A percentile compares a stretch with the other conserved stretches of the same genome.
Evolutionary conservation across 2,329 filamentous ascomycete genomes (phyloP).

Genomic region (Penicillium olsonii): DNA sequence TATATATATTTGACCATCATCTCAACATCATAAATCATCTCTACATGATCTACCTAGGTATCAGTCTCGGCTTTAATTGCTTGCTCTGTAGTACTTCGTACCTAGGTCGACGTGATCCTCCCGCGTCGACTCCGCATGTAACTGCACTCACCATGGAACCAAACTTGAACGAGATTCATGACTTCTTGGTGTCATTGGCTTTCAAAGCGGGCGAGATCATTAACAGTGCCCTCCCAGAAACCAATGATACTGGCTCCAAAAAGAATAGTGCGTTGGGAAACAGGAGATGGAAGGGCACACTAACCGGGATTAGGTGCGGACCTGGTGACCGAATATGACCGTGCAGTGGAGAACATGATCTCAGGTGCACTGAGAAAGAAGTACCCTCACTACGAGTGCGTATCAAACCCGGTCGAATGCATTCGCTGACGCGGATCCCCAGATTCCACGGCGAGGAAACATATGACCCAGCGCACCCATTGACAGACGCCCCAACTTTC

Average conservation of each 20-base stretch:
- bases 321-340: constrained; percentile 65
- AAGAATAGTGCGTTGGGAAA: constrained; percentile 44
- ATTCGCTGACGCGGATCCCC: background rate
- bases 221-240: constrained; percentile 42
- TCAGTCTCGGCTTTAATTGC: too few relatives aligned
- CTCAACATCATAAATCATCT: too few relatives aligned
- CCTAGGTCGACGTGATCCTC: too few relatives aligned
- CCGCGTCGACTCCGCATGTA: background rate
- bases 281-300: background rate
- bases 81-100: too few relatives aligned
- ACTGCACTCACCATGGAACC: constrained; percentile 16
- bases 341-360: constrained; percentile 61
- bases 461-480: constrained; percentile 55
- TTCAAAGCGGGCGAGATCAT: constrained; percentile 46
- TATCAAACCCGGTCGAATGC: constrained; percentile 11
- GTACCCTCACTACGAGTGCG: constrained; percentile 56
- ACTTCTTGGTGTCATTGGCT: constrained; percentile 43
- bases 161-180: constrained; percentile 45
- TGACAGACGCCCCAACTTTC: constrained; percentile 59
- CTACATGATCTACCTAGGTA: too few relatives aligned
- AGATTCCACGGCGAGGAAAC: constrained; percentile 63
- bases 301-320: constrained; percentile 52
- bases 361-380: constrained; percentile 51
- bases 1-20: too few relatives aligned
- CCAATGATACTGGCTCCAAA: constrained; percentile 43